Base-by-base conservation (phyloP, 257 asterid genomes). In the Forsythia viridissima region DNA sequence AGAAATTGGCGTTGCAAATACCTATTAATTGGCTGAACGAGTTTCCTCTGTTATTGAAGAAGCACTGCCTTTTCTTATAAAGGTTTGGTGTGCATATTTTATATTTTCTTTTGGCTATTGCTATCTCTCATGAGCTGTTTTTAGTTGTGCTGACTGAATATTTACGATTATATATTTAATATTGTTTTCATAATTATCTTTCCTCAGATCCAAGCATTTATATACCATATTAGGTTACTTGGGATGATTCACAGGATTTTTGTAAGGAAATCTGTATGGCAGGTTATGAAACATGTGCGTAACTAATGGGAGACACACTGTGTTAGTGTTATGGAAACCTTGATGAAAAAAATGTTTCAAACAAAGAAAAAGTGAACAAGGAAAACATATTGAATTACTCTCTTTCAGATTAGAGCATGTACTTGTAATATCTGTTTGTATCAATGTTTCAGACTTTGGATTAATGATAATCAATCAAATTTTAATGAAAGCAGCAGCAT, bases 21-120 rank as follows among this genome's bases (percentile, higher is more conserved):
- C 97, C 48, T 96, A 80, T 77, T 77, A 91, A 11, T 77, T 96
- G 86, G 97, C 95, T 82, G 90, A 91, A 76, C 88, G 94, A 77
- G 94, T 90, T 87, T 85, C 97, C 57, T 70, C 84, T 76, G 97
- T 91, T 77, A 76, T 96, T 80, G 95, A 90, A 86, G 99, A 93
- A 84, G 92, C 97, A 30, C 94, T 86, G 5, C 99, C 97, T 3
- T 90, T 96, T 79, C 96, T 96, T 85, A 59, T 86, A 83, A 88
- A 92, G 97, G 99, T 96, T 80, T 85, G 94, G 82, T 83, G 80
- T 85, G 76, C 67, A 74, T 83, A 38, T 72, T 74, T 55, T 67
- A 42, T 73, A 74, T 68, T 48, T 24, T 74, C 11, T 77, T 80
- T 51, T 6, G 37, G 3, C 38, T 44, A 38, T 37, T 40, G 63